These are phyloP conservation scores for Monosporozyma servazzii DNA, from an alignment of 805 yeast genomes.

Conservation along the genomic window DNA sequence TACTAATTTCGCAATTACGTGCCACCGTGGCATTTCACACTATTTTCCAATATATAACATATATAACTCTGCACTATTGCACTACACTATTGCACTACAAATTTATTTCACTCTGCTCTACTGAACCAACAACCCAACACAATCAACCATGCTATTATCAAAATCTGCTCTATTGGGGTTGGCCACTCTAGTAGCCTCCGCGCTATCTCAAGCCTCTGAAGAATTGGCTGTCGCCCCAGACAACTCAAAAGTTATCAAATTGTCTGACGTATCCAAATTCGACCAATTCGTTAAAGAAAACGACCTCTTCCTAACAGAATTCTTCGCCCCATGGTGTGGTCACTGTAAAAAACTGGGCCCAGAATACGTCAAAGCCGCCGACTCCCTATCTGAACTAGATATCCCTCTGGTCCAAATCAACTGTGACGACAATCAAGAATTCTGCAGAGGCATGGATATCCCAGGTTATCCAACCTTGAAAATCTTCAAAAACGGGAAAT, in stretches of 20 bases:
- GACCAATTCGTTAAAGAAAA: slow-evolving; percentile 56
- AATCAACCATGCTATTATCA: slow-evolving; percentile 5
- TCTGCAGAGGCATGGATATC: slow-evolving; percentile 59
- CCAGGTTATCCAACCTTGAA: slow-evolving; percentile 82
- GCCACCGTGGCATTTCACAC: neutral
- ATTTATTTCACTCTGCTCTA: too few relatives aligned
- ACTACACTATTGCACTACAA: too few relatives aligned
- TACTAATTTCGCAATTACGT: neutral
- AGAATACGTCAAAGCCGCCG: slow-evolving; percentile 70
- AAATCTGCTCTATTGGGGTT: slow-evolving; percentile 14
- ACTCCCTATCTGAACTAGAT: slow-evolving; percentile 50
- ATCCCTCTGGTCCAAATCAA: slow-evolving; percentile 77
- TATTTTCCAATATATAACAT: too few relatives aligned
- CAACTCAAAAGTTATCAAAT: slow-evolving; percentile 79
- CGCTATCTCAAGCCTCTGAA: neutral
- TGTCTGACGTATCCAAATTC: slow-evolving; percentile 53
- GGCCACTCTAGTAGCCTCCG: slow-evolving; percentile 18
- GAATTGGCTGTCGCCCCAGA: slow-evolving; percentile 62
- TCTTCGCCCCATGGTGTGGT: slow-evolving; percentile 97
- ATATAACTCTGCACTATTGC: too few relatives aligned
- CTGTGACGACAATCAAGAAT: slow-evolving; percentile 67
- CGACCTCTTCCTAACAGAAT: slow-evolving; percentile 76
- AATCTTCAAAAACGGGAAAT: slow-evolving; percentile 50
- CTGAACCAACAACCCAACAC: neutral
- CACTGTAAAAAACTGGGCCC: slow-evolving; percentile 88